Evolutionary conservation across 1,139 yeast species (phyloP), one percentile per base, ranked within the genome.

Genomic region (Blastobotrys buckinghamii): DNA sequence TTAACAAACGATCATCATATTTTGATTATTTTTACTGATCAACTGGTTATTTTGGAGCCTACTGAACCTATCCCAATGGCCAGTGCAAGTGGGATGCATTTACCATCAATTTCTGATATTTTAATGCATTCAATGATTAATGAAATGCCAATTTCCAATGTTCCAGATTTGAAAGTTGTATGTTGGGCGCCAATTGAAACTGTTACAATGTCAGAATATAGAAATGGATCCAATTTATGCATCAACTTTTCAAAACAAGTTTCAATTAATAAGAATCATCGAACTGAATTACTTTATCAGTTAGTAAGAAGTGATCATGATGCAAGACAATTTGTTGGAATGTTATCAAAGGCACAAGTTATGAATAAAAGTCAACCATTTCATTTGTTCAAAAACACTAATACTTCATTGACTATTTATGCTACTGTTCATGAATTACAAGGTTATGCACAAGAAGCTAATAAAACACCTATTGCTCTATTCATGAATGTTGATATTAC

Each of bases 51-150:
- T 54, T 67, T 89, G 40, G 76, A 75, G 40, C 68, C 55, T 54
- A 61, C 55, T 12, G 57, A 60, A 45, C 62, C 66, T 1, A 57
- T 64, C 24, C 63, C 62, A 10, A 55, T 57, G 55, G 57, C 57
- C 2, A 54, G 60, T 8, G 59, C 63, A 2, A 60, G 66, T n/a
- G 69, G 69, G 17, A 58, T 74, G 5, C 78, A 77, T 53, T 71
- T 70, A 42, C 82, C 94, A 1, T 75, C 84, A 1, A 73, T 85
- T 13, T 76, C 96, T 1, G 96, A 89, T 65, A 75, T 87, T 47
- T 69, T 90, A 53, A 87, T 89, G 94, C 95, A 90, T 61, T 87
- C 96, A 0, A 72, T 90, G 62, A 79, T 87, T 38, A 90, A 90
- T 63, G 95, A 87, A 59, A 84, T 83, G 40, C 95, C 96, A 0